phyloP scores from a whole-genome alignment of 768 basidiomycete species.

The Leccinum fibrillosum region DNA sequence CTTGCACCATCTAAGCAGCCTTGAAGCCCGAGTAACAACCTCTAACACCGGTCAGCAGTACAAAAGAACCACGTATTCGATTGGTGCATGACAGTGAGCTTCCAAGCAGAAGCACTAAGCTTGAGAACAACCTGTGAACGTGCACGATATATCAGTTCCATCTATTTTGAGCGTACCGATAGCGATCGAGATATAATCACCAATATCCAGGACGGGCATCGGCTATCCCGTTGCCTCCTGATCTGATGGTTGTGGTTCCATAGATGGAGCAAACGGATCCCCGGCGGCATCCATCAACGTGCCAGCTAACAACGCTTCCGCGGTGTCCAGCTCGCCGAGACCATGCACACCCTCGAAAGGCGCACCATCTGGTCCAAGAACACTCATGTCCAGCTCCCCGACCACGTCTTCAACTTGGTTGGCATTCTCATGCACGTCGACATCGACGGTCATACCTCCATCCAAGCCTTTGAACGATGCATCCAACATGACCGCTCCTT shows the following conservation, averaged over 20 bases:
- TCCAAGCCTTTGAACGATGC: constrained; percentile 57
- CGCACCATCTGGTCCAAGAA: constrained; percentile 63
- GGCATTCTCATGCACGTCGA: constrained; percentile 33
- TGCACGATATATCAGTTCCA: constrained; percentile 3
- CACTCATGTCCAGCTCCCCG: constrained; percentile 59
- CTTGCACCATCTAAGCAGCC: background rate
- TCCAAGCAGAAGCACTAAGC: background rate
- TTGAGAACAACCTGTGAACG: background rate
- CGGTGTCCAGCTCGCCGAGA: constrained; percentile 52
- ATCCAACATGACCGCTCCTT: constrained; percentile 45
- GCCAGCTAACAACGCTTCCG: constrained; percentile 56
- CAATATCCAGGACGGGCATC: background rate
- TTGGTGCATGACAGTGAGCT: background rate
- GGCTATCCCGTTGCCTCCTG: constrained; percentile 13
- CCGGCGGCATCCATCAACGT: constrained; percentile 54
- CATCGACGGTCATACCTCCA: constrained; percentile 40
- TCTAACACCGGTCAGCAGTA: background rate
- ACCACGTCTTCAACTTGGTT: constrained; percentile 29
- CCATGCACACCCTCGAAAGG: constrained; percentile 51
- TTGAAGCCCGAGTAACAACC: background rate
- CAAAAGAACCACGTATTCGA: background rate
- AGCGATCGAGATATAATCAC: constrained; percentile 7
- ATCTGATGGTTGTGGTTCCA: constrained; percentile 19
- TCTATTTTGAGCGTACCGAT: background rate
- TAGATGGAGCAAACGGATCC: constrained; percentile 53